A percentile compares a stretch with the other conserved stretches of the same genome.
phyloP scores from a whole-genome alignment of 2,329 filamentous ascomycete genomes.

The Fusarium luffae region DNA sequence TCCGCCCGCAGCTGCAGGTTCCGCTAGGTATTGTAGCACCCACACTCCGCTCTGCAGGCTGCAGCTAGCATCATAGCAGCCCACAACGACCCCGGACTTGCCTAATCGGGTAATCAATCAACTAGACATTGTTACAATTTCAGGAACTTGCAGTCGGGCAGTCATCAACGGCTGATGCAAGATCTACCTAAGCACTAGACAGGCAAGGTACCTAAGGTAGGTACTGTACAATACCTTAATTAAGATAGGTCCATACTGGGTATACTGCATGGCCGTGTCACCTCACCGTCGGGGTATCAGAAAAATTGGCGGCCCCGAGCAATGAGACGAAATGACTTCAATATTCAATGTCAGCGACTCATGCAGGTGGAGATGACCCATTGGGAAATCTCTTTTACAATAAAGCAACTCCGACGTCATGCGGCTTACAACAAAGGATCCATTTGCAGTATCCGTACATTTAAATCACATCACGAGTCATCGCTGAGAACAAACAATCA shows the following conservation, averaged over 20 bases:
- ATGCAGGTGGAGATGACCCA: conserved; percentile 4
- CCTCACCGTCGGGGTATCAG: background rate
- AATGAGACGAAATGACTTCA: background rate
- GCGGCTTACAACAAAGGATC: background rate
- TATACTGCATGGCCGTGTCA: background rate
- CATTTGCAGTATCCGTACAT: background rate
- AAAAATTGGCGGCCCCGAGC: background rate
- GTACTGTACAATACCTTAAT: background rate
- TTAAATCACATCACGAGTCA: background rate
- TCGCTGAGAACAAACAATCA: background rate
- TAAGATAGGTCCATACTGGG: no score
- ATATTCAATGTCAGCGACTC: background rate
- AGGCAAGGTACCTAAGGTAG: background rate
- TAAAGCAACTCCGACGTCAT: conserved; percentile 18
- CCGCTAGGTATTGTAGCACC: background rate
- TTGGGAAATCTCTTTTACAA: conserved; percentile 5
- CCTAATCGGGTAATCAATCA: conserved; percentile 43
- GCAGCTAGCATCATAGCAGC: conserved; percentile 31
- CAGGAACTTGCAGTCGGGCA: conserved; percentile 16
- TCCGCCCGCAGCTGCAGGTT: conserved; percentile 34
- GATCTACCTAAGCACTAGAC: background rate
- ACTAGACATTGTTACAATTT: conserved; percentile 16
- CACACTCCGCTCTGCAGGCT: conserved; percentile 43
- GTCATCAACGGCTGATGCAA: background rate
- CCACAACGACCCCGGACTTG: conserved; percentile 44